Evolutionary conservation across 2,329 filamentous ascomycete species (phyloP), one percentile per base, ranked within the genome.

Genomic region (Aspergillus sp.): DNA sequence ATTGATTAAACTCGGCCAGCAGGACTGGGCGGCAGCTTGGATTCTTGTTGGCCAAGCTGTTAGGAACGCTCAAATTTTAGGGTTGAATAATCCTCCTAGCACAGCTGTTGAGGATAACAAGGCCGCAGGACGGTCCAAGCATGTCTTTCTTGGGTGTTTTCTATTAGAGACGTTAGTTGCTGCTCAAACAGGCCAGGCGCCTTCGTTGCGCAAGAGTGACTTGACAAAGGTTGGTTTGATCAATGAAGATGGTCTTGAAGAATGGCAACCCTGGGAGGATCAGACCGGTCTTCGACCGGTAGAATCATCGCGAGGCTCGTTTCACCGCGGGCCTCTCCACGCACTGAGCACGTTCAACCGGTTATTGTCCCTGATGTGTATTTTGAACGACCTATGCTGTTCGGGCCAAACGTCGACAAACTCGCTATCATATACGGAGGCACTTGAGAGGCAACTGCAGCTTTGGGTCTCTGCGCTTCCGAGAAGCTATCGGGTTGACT

Each of bases 191-290:
- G 72, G 72, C n/a, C 73, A 77, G 33, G 68, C 70, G 11, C 77
- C 79, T 4, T 79, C 81, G 53, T 68, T 84, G 40, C 73, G 73
- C 33, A 76, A 87, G 9, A 75, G 77, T 14, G 81, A 84, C 52
- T 69, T 84, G 25, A 71, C 77, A n/a, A 70, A 73, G 39, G 68
- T 80, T 31, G 80, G 81, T 9, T 71, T 74, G 3, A 75, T 89
- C 2, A 79, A 84, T 25, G 87, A 90, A 69, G 86, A 89, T 64
- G 87, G 87, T 1, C 74, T 88, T 19, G 89, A 91, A 66, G 88
- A 91, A 73, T 91, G 88, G 88, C 85, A 89, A 62, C 85, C 87
- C 1, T 91, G 89, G 89, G 79, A 80, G 17, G 83, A 86, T 25
- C 71, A 74, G 61, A 73, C 76, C 41, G 67, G 71, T 21, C 60